Percentiles rank a stretch among this genome's conserved stretches.
phyloP scores from a whole-genome alignment of 2,329 filamentous ascomycete genomes.

The Sclerotinia borealis region DNA sequence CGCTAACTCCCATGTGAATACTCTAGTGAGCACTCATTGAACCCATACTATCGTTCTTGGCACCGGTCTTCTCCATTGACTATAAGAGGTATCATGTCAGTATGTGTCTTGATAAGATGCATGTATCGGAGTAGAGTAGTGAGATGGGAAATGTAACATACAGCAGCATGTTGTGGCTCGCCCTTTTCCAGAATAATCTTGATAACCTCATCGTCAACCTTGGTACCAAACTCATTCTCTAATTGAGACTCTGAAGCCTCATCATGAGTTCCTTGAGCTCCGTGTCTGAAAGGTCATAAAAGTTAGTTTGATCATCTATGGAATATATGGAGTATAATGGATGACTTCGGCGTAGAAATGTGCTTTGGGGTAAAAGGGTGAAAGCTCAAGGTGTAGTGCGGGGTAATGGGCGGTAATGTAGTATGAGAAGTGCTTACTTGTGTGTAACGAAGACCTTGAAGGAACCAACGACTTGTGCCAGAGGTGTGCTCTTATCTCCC shows the following conservation, averaged over 20 bases:
- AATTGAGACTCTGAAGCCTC: conserved; percentile 67
- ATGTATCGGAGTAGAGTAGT: background rate
- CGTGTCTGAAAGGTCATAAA: conserved; percentile 57
- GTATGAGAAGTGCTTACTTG: conserved; percentile 57
- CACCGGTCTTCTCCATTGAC: conserved; percentile 32
- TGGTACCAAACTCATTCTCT: conserved; percentile 82
- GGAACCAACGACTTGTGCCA: conserved; percentile 77
- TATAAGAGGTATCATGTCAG: conserved; percentile 21
- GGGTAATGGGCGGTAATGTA: background rate
- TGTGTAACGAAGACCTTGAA: conserved; percentile 90
- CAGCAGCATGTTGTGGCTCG: conserved; percentile 54
- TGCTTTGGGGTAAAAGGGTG: background rate
- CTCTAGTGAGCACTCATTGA: conserved; percentile 26
- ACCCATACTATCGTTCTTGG: conserved; percentile 32
- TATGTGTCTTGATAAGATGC: conserved; percentile 3
- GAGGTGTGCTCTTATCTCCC: conserved; percentile 67
- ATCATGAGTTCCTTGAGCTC: conserved; percentile 74
- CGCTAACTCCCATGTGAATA: background rate
- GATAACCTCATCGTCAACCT: conserved; percentile 73
- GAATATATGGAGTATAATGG: background rate
- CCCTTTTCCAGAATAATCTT: conserved; percentile 76
- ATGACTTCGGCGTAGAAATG: background rate
- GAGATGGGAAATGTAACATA: conserved; percentile 34
- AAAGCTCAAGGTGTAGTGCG: background rate
- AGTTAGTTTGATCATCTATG: background rate